Evolutionary conservation across 2,329 filamentous ascomycete species (phyloP).

Genomic region (Triangularia setosa): DNA sequence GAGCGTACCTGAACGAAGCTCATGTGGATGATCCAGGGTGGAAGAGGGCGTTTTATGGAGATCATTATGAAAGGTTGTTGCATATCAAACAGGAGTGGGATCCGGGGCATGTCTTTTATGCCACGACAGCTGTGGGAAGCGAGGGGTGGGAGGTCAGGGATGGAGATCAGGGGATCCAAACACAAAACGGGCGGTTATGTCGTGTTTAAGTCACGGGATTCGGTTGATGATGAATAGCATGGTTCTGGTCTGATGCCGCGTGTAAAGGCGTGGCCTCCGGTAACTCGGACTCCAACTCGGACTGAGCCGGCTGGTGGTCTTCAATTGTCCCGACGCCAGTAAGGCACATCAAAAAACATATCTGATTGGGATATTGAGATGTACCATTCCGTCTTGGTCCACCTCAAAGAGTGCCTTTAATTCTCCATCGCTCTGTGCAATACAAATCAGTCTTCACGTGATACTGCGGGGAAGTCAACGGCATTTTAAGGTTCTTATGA

Average conservation of each 20-base stretch:
- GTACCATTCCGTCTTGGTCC: neutral
- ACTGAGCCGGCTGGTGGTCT: neutral
- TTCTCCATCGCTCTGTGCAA: neutral
- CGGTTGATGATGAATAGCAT: no score
- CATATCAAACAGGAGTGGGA: slow-evolving; percentile 41
- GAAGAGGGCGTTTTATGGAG: slow-evolving; percentile 35
- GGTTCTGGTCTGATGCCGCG: no score
- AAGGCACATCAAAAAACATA: neutral
- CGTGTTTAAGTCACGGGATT: neutral
- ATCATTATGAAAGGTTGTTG: slow-evolving; percentile 31
- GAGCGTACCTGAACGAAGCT: slow-evolving; percentile 41
- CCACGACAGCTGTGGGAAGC: slow-evolving; percentile 39
- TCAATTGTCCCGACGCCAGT: neutral
- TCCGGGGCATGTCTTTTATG: slow-evolving; percentile 37
- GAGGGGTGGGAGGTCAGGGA: slow-evolving; percentile 37
- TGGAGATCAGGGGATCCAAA: slow-evolving; percentile 6
- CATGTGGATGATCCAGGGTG: slow-evolving; percentile 34
- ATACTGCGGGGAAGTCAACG: neutral
- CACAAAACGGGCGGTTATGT: slow-evolving; percentile 37
- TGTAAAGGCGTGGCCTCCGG: neutral
- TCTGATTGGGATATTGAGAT: neutral
- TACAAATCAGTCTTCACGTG: neutral
- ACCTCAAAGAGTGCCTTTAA: neutral
- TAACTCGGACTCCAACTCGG: neutral
- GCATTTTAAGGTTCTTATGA: neutral